Evolutionary conservation across 495 filamentous ascomycete species (phyloP).

Genomic region (Darksidea phi): DNA sequence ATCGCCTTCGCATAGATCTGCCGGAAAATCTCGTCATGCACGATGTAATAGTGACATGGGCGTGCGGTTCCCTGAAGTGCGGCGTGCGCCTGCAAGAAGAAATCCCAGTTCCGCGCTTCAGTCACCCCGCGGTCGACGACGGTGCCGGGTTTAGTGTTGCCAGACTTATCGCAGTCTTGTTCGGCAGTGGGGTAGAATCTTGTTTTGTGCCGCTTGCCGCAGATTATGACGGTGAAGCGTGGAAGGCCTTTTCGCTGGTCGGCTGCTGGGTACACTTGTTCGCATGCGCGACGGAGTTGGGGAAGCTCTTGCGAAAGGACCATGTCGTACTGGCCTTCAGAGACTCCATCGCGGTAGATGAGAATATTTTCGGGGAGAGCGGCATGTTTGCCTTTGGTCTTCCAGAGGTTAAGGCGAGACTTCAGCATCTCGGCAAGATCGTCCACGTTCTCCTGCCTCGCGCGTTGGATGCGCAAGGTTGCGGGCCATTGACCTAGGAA

Average conservation of each 20-base stretch:
- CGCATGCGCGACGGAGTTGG: constrained; percentile 60
- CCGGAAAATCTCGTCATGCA: constrained; percentile 64
- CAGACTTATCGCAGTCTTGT: constrained; percentile 44
- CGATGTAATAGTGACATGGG: constrained; percentile 49
- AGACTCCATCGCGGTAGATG: constrained; percentile 87
- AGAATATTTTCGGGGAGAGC: constrained; percentile 69
- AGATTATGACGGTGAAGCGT: constrained; percentile 59
- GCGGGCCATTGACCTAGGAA: constrained; percentile 68
- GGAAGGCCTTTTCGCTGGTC: constrained; percentile 50
- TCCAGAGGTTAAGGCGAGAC: constrained; percentile 62
- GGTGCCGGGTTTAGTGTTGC: constrained; percentile 71
- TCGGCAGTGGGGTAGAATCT: constrained; percentile 68
- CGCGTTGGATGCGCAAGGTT: constrained; percentile 56
- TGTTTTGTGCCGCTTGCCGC: constrained; percentile 85
- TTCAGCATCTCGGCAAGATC: constrained; percentile 55
- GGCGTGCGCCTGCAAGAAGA: constrained; percentile 77
- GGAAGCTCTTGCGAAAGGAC: constrained; percentile 59
- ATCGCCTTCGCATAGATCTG: constrained; percentile 49
- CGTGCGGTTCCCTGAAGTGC: constrained; percentile 44
- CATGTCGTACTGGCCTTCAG: constrained; percentile 71
- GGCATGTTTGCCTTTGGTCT: constrained; percentile 46
- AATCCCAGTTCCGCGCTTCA: constrained; percentile 60
- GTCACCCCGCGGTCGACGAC: constrained; percentile 83
- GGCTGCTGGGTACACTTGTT: constrained; percentile 47
- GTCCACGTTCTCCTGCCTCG: constrained; percentile 57